A percentile compares a stretch with the other conserved stretches of the same genome.
Evolutionary conservation across 2,329 filamentous ascomycete species (phyloP).

Genomic region (Claviceps citrina): DNA sequence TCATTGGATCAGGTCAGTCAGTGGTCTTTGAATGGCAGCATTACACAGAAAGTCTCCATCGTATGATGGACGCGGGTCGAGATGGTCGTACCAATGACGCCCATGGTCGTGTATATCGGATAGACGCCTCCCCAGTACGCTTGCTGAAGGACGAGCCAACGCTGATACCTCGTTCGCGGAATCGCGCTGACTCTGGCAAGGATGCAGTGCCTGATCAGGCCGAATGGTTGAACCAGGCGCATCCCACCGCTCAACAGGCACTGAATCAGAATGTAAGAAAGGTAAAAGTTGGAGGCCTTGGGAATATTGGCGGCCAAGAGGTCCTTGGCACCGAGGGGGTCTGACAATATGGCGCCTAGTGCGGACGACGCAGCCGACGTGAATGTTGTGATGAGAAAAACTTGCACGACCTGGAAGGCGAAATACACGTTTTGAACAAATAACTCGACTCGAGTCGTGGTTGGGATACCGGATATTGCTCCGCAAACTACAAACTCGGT

Average conservation of each 20-base stretch:
- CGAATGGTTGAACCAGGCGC: conserved; percentile 54
- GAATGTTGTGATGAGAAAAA: conserved; percentile 77
- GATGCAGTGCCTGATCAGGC: conserved; percentile 41
- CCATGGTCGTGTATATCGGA: conserved; percentile 67
- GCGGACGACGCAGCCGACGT: conserved; percentile 65
- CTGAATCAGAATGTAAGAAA: conserved; percentile 85
- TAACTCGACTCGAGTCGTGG: conserved; percentile 64
- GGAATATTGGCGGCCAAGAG: conserved; percentile 64
- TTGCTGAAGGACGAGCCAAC: conserved; percentile 59
- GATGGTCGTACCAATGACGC: conserved; percentile 52
- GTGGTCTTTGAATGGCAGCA: not conserved
- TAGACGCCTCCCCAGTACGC: conserved; percentile 75
- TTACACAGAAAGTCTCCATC: too few relatives aligned
- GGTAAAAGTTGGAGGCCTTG: conserved; percentile 81
- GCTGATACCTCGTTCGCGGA: conserved; percentile 63
- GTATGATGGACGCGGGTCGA: not conserved
- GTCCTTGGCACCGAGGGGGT: conserved; percentile 45
- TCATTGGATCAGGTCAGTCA: not conserved
- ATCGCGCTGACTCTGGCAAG: conserved; percentile 61
- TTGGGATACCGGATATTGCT: conserved; percentile 64
- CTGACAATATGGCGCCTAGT: conserved; percentile 41
- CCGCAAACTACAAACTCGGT: conserved; percentile 44
- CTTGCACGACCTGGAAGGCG: conserved; percentile 75
- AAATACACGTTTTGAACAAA: conserved; percentile 89
- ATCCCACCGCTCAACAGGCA: conserved; percentile 66